Percentiles rank a stretch among this genome's conserved stretches.
phyloP scores from a whole-genome alignment of 2,329 filamentous ascomycete genomes.

The Epichloe coenophiala region DNA sequence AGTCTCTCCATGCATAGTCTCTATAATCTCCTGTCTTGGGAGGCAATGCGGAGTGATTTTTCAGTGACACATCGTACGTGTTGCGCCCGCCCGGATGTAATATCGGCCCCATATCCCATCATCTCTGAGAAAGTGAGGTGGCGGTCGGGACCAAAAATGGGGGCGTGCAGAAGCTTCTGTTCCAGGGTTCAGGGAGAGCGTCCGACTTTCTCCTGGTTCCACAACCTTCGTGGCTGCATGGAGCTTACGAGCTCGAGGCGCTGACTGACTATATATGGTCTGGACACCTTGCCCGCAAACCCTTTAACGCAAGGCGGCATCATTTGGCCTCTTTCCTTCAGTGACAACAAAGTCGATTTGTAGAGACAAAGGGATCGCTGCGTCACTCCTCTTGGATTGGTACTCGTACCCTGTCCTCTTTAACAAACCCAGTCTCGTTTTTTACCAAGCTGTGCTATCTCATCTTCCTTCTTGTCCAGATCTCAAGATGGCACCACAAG shows the following conservation, averaged over 20 bases:
- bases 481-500: constrained; percentile 1
- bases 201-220: background rate
- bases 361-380: background rate
- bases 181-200: background rate
- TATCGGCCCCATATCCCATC: background rate
- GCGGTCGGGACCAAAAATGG: background rate
- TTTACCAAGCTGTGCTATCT: background rate
- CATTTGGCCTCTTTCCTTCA: background rate
- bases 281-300: background rate
- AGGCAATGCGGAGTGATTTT: background rate
- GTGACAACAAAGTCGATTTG: no score
- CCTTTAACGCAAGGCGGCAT: background rate
- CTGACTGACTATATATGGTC: background rate
- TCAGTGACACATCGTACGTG: background rate
- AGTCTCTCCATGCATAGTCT: background rate
- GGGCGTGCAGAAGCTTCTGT: background rate
- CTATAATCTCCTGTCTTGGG: background rate
- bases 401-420: background rate
- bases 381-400: background rate
- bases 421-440: background rate
- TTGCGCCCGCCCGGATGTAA: no score
- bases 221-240: background rate
- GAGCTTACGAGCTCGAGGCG: no score
- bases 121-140: background rate
- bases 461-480: background rate